Evolutionary conservation across 2,329 filamentous ascomycete species (phyloP).

Genomic region (Stenocarpella maydis): DNA sequence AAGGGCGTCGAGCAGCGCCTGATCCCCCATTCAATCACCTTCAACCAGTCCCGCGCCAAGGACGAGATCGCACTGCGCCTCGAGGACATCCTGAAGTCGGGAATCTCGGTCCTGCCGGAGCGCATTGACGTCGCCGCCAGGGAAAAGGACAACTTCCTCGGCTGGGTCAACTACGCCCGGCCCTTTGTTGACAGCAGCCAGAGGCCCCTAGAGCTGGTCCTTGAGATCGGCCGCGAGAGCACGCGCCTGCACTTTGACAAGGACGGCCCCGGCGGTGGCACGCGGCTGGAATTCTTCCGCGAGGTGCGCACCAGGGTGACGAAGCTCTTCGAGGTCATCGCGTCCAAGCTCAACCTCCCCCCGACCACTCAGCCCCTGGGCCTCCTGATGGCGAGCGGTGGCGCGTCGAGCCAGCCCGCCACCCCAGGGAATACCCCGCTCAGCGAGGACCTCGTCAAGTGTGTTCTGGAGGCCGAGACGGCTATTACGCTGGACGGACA

Average conservation of each 20-base stretch:
- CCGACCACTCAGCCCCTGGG: slow-evolving; percentile 67
- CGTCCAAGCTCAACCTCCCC: slow-evolving; percentile 78
- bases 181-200: slow-evolving; percentile 79
- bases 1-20: slow-evolving; percentile 90
- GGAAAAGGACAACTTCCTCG: slow-evolving; percentile 43
- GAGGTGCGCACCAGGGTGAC: slow-evolving; percentile 74
- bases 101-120: slow-evolving; percentile 72
- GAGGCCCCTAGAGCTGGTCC: slow-evolving; percentile 73
- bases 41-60: slow-evolving; percentile 73
- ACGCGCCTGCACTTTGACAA: slow-evolving; percentile 62
- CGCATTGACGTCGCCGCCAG: slow-evolving; percentile 36
- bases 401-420: slow-evolving; percentile 65
- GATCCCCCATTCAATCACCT: slow-evolving; percentile 78
- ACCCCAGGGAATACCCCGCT: slow-evolving; percentile 75
- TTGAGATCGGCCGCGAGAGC: slow-evolving; percentile 78
- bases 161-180: slow-evolving; percentile 80
- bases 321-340: slow-evolving; percentile 81
- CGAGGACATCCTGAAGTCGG: slow-evolving; percentile 89
- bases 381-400: slow-evolving; percentile 72
- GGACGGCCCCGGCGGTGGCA: slow-evolving; percentile 37
- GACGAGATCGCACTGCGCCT: slow-evolving; percentile 82
- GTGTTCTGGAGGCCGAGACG: slow-evolving; percentile 67
- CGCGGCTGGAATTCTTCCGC: slow-evolving; percentile 76
- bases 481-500: slow-evolving; percentile 67
- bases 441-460: slow-evolving; percentile 74